Base-by-base conservation (phyloP, 2,329 filamentous ascomycete species). In the Laburnicola sp. region DNA sequence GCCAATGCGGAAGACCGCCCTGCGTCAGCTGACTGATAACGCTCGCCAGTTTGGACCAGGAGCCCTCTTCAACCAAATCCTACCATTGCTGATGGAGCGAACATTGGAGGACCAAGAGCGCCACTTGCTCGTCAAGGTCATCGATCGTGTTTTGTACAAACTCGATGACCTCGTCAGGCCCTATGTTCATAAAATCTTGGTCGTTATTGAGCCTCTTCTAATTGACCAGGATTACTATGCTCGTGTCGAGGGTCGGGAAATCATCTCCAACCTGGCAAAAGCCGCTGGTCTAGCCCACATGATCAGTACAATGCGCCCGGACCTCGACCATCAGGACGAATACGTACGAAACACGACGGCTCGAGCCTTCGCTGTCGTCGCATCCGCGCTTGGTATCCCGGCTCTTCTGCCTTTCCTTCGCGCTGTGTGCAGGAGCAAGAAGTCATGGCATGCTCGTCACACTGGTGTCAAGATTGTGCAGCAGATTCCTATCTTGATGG, bases 211-310 rank as follows among this genome's bases (percentile, higher is more conserved):
- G 74, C 94, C 94, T n/a, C 80, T 99, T 43, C 88, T 99, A 60
- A 99, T 99, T 67, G 95, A 99, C 70, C 94, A 99, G 77, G 95
- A 99, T 76, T 99, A 99, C 76, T 99, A 99, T 73, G 94, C 95
- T 36, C 88, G 94, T 72, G 94, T 99, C 4, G 94, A 99, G 74
- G 94, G 94, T 74, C 90, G 94, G 62, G 94, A 99, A 73, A 99
- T 99, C 64, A 99, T 99, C 64, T 97, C 93, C 48, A 99, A 99
- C 72, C 84, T 99, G 43, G 89, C 89, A 70, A 99, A 99, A 75
- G 94, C 94, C 23, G 94, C 95, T 56, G 95, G 94, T 70, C 83
- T 99, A 48, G 94, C 94, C 16, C 94, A 95, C 63, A 99, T 99
- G 94, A 99, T 99, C 72, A 96, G 91, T 76, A 96, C 92, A 6